Conservation (phyloP, 1,139 yeast species). For the Scheffersomyces segobiensis region DNA sequence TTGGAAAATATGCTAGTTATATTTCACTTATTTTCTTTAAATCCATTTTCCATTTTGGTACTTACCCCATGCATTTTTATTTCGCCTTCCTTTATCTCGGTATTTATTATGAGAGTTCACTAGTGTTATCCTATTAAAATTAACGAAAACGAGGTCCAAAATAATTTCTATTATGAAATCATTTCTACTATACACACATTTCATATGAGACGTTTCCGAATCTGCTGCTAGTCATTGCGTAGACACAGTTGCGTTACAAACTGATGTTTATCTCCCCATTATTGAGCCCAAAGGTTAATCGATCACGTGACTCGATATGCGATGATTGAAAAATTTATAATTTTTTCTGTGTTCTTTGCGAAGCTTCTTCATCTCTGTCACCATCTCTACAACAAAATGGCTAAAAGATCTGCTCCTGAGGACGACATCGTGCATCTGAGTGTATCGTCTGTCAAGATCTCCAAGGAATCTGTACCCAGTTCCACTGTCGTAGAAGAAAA, state of each 20-base stretch:
- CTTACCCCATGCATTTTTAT: too few species aligned
- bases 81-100: too few species aligned
- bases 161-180: too few species aligned
- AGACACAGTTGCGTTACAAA: background rate
- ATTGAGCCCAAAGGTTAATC: background rate
- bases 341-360: background rate
- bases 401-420: slow-evolving; percentile 59
- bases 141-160: too few species aligned
- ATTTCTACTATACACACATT: too few species aligned
- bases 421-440: slow-evolving; percentile 32
- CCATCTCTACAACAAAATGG: slow-evolving; percentile 37
- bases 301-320: background rate
- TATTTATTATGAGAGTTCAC: too few species aligned
- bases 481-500: slow-evolving; percentile 23
- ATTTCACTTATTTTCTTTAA: background rate
- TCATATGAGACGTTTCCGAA: background rate
- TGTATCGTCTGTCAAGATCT: slow-evolving; percentile 25
- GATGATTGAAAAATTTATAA: background rate
- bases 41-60: background rate
- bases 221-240: background rate
- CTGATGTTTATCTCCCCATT: background rate
- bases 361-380: background rate
- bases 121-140: too few species aligned
- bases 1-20: background rate
- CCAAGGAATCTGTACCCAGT: slow-evolving; percentile 15